Evolutionary conservation across 164 flowering plant species (phyloP).

Genomic region (Piper longum): DNA sequence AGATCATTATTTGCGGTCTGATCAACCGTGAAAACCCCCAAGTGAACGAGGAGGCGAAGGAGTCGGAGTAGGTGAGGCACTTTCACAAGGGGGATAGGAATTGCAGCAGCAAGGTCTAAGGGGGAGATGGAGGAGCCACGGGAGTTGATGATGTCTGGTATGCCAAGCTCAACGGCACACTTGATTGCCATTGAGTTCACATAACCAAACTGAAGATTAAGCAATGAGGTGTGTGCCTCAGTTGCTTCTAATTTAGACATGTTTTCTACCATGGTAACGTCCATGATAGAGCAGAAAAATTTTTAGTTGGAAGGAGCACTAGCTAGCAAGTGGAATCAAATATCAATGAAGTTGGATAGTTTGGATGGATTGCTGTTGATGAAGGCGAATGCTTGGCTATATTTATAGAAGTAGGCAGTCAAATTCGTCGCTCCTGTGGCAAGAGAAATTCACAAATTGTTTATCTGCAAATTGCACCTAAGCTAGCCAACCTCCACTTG

Average conservation of each 20-base stretch:
- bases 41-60: constrained; percentile 29
- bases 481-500: too few relatives aligned
- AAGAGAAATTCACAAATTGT: too few relatives aligned
- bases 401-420: too few relatives aligned
- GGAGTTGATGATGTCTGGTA: constrained; percentile 21
- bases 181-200: constrained; percentile 32
- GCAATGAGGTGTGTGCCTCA: not conserved
- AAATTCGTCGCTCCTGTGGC: too few relatives aligned
- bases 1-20: constrained; percentile 9
- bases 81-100: constrained; percentile 9
- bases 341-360: too few relatives aligned
- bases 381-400: too few relatives aligned
- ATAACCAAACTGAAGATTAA: constrained; percentile 1
- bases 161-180: constrained; percentile 26
- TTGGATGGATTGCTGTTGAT: too few relatives aligned
- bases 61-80: constrained; percentile 14
- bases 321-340: too few relatives aligned
- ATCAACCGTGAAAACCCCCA: constrained; percentile 19
- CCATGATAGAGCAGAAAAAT: not conserved
- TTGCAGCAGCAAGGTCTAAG: constrained; percentile 6
- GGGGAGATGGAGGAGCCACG: constrained; percentile 17
- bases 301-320: too few relatives aligned
- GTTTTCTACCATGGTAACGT: not conserved
- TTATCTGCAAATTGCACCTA: too few relatives aligned
- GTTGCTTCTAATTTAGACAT: not conserved